These are phyloP conservation scores for Perilla frutescens DNA, from an alignment of 257 asterid genomes.

Conservation along the genomic window DNA sequence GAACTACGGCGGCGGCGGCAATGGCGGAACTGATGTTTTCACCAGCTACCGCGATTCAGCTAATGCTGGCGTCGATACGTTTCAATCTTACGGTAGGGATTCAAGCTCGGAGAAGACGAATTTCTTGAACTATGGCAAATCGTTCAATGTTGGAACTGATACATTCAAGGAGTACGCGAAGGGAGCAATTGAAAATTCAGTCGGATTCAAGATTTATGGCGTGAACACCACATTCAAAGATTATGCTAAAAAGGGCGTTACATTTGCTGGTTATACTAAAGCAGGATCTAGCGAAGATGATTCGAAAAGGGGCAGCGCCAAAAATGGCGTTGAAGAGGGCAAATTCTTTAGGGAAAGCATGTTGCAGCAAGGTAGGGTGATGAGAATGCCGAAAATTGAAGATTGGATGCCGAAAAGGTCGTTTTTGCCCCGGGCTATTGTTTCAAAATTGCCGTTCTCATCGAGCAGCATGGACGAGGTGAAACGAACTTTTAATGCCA, in stretches of 20 bases:
- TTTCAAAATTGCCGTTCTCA: slow-evolving; percentile 65
- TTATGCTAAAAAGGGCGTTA: slow-evolving; percentile 69
- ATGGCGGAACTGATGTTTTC: slow-evolving; percentile 59
- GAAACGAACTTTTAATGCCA: slow-evolving; percentile 46
- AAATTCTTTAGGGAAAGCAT: slow-evolving; percentile 76
- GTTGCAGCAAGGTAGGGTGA: slow-evolving; percentile 58
- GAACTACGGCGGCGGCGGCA: slow-evolving; percentile 68
- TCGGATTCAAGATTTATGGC: slow-evolving; percentile 73
- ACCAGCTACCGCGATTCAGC: slow-evolving; percentile 66
- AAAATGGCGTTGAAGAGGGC: slow-evolving; percentile 65
- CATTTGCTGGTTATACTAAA: slow-evolving; percentile 66
- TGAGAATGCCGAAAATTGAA: slow-evolving; percentile 74
- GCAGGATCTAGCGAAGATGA: slow-evolving; percentile 28
- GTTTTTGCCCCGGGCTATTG: slow-evolving; percentile 67
- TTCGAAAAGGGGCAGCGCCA: slow-evolving; percentile 17
- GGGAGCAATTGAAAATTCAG: slow-evolving; percentile 49
- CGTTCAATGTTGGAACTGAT: slow-evolving; percentile 73
- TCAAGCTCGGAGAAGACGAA: slow-evolving; percentile 55
- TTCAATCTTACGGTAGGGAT: slow-evolving; percentile 63
- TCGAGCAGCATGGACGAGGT: slow-evolving; percentile 33
- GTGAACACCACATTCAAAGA: slow-evolving; percentile 71
- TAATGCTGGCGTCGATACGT: slow-evolving; percentile 69
- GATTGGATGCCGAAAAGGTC: slow-evolving; percentile 90
- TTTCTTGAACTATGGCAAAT: slow-evolving; percentile 75
- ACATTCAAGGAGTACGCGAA: slow-evolving; percentile 74